Conservation (phyloP, 208 protist genomes). For the Plasmodiophora brassicae region DNA sequence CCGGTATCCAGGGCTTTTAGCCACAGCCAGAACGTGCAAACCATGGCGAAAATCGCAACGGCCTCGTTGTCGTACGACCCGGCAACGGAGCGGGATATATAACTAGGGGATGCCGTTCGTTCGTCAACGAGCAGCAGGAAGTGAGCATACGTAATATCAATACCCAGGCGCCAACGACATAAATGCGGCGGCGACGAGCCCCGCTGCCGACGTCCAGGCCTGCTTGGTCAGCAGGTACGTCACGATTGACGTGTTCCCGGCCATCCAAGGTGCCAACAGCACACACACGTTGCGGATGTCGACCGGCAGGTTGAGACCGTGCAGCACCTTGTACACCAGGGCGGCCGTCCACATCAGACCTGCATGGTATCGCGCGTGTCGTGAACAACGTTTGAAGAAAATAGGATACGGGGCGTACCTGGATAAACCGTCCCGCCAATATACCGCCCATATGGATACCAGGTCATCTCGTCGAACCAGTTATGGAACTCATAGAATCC, state of each 20-base stretch:
- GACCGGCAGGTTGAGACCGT: slow-evolving; percentile 75
- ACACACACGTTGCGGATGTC: slow-evolving; percentile 91
- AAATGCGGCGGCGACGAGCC: slow-evolving; percentile 71
- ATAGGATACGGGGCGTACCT: slow-evolving; percentile 63
- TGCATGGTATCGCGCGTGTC: slow-evolving; percentile 1
- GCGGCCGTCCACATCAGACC: slow-evolving; percentile 88
- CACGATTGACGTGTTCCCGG: slow-evolving; percentile 73
- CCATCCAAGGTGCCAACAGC: slow-evolving; percentile 83
- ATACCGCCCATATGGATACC: slow-evolving; percentile 94
- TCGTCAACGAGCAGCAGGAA: slow-evolving; percentile 4
- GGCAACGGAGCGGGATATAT: slow-evolving; percentile 93
- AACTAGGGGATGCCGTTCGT: slow-evolving; percentile 56
- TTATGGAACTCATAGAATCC: slow-evolving; percentile 90
- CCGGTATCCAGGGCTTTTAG: slow-evolving; percentile 72
- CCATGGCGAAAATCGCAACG: slow-evolving; percentile 89
- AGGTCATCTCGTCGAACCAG: slow-evolving; percentile 95
- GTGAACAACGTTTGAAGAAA: too few species aligned
- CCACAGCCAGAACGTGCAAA: slow-evolving; percentile 86
- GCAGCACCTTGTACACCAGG: slow-evolving; percentile 73
- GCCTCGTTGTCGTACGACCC: slow-evolving; percentile 97
- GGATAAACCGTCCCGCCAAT: slow-evolving; percentile 95
- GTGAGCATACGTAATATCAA: slow-evolving; percentile 60
- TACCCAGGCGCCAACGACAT: slow-evolving; percentile 72
- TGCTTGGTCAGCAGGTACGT: slow-evolving; percentile 76
- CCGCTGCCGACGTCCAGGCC: slow-evolving; percentile 67